Evolutionary conservation across 176 grass and related monocot species (phyloP).

Genomic region (Cocos nucifera): DNA sequence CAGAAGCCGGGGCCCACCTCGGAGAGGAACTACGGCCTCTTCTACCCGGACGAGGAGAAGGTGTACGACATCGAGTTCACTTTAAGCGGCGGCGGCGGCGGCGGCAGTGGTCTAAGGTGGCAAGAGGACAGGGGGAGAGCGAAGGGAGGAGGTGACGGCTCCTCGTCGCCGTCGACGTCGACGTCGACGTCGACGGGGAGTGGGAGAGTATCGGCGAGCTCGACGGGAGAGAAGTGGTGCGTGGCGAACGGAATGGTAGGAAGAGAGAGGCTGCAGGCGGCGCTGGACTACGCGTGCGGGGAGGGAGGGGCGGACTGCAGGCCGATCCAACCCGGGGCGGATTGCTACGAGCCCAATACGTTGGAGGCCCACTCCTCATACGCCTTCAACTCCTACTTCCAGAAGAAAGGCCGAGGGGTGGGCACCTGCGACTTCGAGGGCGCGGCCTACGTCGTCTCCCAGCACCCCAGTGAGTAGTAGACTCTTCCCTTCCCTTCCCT

Average conservation of each 20-base stretch:
- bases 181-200: slow-evolving; percentile 11
- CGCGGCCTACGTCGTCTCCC: slow-evolving; percentile 62
- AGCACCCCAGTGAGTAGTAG: slow-evolving; percentile 50
- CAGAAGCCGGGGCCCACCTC: slow-evolving; percentile 83
- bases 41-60: slow-evolving; percentile 84
- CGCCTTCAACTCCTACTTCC: slow-evolving; percentile 82
- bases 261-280: slow-evolving; percentile 39
- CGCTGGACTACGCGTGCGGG: slow-evolving; percentile 82
- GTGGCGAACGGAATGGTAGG: slow-evolving; percentile 58
- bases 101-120: slow-evolving; percentile 22
- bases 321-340: slow-evolving; percentile 64
- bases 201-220: slow-evolving; percentile 13
- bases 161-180: neutral
- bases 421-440: slow-evolving; percentile 83
- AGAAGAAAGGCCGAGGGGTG: slow-evolving; percentile 41
- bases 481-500: neutral
- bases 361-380: slow-evolving; percentile 58
- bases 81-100: slow-evolving; percentile 37
- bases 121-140: slow-evolving; percentile 11
- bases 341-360: slow-evolving; percentile 85
- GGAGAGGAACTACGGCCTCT: slow-evolving; percentile 83
- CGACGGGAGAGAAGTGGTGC: slow-evolving; percentile 65
- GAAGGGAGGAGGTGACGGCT: neutral
- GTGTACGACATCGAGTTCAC: slow-evolving; percentile 83
- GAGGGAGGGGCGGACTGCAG: slow-evolving; percentile 70